These are phyloP conservation scores for Calendula officinalis DNA, from an alignment of 129 eudicot species.

Conservation along the genomic window DNA sequence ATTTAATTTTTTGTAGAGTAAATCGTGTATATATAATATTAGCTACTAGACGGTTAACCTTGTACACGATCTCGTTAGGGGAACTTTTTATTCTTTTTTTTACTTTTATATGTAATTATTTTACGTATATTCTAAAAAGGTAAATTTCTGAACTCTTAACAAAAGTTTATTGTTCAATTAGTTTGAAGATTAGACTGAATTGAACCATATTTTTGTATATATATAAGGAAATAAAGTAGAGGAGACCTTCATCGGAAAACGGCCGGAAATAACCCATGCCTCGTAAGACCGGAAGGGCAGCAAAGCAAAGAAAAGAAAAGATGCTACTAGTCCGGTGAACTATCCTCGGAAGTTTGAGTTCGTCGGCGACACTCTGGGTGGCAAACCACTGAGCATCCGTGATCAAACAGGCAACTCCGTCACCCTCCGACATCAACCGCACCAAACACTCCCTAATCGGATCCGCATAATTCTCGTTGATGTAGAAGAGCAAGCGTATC, in stretches of 20 bases:
- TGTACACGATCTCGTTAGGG: no score
- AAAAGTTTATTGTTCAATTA: not conserved
- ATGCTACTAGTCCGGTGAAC: constrained; percentile 29
- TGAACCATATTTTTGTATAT: not conserved
- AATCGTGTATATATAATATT: no score
- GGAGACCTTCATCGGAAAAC: constrained; percentile 6
- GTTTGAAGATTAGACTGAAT: not conserved
- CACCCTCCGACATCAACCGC: constrained; percentile 23
- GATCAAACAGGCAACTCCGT: constrained; percentile 41
- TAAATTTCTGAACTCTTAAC: not conserved
- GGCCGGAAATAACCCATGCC: constrained; percentile 17
- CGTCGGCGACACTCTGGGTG: constrained; percentile 37
- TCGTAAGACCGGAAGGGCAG: constrained; percentile 1
- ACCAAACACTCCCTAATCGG: constrained; percentile 36
- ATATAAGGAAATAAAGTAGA: not conserved
- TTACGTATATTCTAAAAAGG: no score
- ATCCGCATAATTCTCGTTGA: constrained; percentile 25
- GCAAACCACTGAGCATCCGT: constrained; percentile 45
- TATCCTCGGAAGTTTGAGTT: constrained; percentile 37
- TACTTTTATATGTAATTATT: no score
- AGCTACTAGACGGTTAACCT: no score
- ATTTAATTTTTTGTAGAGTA: no score
- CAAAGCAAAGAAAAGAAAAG: constrained; percentile 29
- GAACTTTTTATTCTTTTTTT: no score
- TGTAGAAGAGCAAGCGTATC: not conserved